phyloP scores from a whole-genome alignment of 805 yeast species.

The Metschnikowia sp. region DNA sequence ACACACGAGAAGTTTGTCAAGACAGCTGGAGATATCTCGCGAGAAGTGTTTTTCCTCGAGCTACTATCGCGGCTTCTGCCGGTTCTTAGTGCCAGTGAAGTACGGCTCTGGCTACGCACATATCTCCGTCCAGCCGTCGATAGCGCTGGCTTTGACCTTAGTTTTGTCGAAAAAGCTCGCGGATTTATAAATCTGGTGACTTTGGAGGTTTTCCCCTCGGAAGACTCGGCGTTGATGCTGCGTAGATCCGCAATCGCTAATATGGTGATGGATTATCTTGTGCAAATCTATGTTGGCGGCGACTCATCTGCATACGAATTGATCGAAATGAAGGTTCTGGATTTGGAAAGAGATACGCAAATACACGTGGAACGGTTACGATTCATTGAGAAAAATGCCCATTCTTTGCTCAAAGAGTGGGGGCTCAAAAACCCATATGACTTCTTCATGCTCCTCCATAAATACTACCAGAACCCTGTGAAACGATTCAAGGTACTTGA shows the following conservation, averaged over 20 bases:
- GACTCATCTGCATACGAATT: conserved; percentile 14
- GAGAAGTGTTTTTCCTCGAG: conserved; percentile 39
- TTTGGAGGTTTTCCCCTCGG: conserved; percentile 14
- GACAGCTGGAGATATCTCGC: conserved; percentile 24
- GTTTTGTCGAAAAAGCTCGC: conserved; percentile 32
- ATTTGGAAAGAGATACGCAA: conserved; percentile 25
- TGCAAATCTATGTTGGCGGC: conserved; percentile 25
- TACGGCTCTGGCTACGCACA: conserved; percentile 48
- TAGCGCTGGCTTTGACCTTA: conserved; percentile 51
- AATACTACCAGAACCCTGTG: conserved; percentile 28
- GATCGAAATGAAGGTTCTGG: conserved; percentile 16
- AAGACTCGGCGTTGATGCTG: conserved; percentile 21
- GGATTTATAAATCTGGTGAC: conserved; percentile 24
- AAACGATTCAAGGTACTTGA: conserved; percentile 38
- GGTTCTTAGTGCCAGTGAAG: conserved; percentile 25
- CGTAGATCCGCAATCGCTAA: conserved; percentile 22
- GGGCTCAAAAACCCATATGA: conserved; percentile 36
- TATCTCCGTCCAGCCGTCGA: conserved; percentile 52
- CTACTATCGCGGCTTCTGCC: conserved; percentile 34
- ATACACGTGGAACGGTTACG: conserved; percentile 47
- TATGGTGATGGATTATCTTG: conserved; percentile 22
- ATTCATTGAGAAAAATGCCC: conserved; percentile 45
- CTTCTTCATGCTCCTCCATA: conserved; percentile 37
- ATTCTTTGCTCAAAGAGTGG: conserved; percentile 37
- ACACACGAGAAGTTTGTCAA: conserved; percentile 31